Conservation (phyloP, 2,329 filamentous ascomycete species). For the Coleophoma crateriformis region DNA sequence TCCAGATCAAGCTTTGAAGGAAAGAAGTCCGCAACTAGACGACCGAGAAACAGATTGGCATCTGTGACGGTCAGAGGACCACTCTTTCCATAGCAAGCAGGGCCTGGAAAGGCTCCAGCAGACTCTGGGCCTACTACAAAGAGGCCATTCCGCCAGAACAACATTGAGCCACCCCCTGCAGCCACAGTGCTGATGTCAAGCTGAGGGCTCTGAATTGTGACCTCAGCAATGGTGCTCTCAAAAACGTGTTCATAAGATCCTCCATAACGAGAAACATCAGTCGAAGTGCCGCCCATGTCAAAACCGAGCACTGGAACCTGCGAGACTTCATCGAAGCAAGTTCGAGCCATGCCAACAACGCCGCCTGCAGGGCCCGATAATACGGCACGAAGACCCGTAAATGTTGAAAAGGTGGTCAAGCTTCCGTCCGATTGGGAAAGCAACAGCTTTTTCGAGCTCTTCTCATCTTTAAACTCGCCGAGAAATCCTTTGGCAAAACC, state of each 20-base stretch:
- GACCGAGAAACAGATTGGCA: conserved; percentile 79
- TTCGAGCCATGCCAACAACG: conserved; percentile 62
- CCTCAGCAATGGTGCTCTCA: conserved; percentile 72
- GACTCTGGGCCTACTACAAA: conserved; percentile 64
- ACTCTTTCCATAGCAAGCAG: conserved; percentile 84
- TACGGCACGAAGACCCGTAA: conserved; percentile 57
- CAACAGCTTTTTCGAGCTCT: background rate
- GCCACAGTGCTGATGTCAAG: conserved; percentile 68
- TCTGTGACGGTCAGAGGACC: conserved; percentile 88
- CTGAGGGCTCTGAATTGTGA: conserved; percentile 73
- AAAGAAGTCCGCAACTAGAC: conserved; percentile 82
- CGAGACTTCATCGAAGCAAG: conserved; percentile 58
- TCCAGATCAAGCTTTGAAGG: conserved; percentile 77
- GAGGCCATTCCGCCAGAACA: conserved; percentile 65
- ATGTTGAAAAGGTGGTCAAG: conserved; percentile 41
- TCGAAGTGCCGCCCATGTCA: conserved; percentile 60
- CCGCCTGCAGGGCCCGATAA: conserved; percentile 61
- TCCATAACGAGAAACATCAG: conserved; percentile 62
- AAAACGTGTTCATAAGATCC: conserved; percentile 68
- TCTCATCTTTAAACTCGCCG: conserved; percentile 48
- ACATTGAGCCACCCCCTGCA: conserved; percentile 37
- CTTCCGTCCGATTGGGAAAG: conserved; percentile 51
- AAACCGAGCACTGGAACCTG: conserved; percentile 65
- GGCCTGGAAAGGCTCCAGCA: conserved; percentile 71
- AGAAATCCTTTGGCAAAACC: conserved; percentile 55